phyloP scores from a whole-genome alignment of 2,329 filamentous ascomycete species.

The Didymella arachidicola region DNA sequence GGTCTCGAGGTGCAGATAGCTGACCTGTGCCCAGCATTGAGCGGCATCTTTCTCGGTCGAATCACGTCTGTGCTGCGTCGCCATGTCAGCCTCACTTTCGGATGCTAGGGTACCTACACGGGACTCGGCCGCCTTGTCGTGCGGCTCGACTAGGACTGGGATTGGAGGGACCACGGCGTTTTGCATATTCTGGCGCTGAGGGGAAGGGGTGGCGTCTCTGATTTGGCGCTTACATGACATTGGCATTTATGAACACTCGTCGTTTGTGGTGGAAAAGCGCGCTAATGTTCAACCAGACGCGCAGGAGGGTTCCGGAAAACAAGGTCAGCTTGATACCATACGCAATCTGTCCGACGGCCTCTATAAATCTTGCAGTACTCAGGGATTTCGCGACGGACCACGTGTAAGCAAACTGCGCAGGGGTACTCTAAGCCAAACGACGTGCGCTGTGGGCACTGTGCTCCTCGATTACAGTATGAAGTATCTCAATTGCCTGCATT shows the following conservation, averaged over 20 bases:
- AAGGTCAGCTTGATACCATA: too few relatives aligned
- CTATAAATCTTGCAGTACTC: too few relatives aligned
- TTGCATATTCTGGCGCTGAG: background rate
- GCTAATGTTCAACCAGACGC: too few relatives aligned
- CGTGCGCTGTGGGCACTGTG: too few relatives aligned
- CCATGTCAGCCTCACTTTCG: constrained; percentile 15
- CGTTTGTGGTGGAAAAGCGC: too few relatives aligned
- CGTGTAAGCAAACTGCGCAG: too few relatives aligned
- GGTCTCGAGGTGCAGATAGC: constrained; percentile 3
- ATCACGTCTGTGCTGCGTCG: constrained; percentile 3
- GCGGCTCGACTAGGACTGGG: background rate
- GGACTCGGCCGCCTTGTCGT: background rate
- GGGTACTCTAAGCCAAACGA: too few relatives aligned
- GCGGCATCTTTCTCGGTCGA: constrained; percentile 1
- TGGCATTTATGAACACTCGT: background rate
- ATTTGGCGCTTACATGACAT: background rate
- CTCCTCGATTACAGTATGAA: background rate
- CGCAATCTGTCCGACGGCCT: too few relatives aligned
- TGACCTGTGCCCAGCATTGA: constrained; percentile 25
- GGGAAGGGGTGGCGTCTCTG: background rate
- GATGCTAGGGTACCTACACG: background rate
- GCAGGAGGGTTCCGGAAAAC: too few relatives aligned
- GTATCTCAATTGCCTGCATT: background rate
- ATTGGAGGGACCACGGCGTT: background rate
- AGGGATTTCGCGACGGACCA: too few relatives aligned